Conservation (phyloP, 345 rosid species). For the Populus euphratica region DNA sequence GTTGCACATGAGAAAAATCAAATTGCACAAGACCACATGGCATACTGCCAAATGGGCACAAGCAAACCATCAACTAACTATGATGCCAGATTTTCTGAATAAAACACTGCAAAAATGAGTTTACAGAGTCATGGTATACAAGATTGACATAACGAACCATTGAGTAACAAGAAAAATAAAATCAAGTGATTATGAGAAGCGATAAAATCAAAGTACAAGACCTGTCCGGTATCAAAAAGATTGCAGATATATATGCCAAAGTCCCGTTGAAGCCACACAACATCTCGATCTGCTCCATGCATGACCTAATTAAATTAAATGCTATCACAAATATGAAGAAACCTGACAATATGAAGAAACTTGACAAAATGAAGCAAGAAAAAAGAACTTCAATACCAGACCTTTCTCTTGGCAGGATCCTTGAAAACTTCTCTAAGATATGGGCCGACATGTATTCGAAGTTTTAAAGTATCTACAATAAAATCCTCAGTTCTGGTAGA, state of each 20-base stretch:
- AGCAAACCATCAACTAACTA: neutral
- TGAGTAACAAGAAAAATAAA: neutral
- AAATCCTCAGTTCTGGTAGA: slow-evolving; percentile 90
- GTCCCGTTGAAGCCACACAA: slow-evolving; percentile 93
- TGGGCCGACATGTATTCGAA: slow-evolving; percentile 77
- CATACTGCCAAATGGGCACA: neutral
- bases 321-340: slow-evolving; percentile 28
- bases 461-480: slow-evolving; percentile 81
- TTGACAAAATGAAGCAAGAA: neutral
- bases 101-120: neutral
- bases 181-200: neutral
- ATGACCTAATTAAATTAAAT: slow-evolving; percentile 57
- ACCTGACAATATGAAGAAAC: neutral
- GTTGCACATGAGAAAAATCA: neutral
- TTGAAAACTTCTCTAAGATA: slow-evolving; percentile 79
- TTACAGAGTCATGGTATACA: neutral
- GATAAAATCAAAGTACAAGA: slow-evolving; percentile 20
- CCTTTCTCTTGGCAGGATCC: slow-evolving; percentile 91
- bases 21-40: neutral
- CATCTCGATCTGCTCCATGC: slow-evolving; percentile 98
- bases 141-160: neutral
- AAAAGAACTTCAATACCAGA: slow-evolving; percentile 20
- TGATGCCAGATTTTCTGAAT: neutral
- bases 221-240: slow-evolving; percentile 98
- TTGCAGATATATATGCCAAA: slow-evolving; percentile 96